Base-by-base conservation (phyloP, 2,329 filamentous ascomycete genomes). In the Xylaria sp. region DNA sequence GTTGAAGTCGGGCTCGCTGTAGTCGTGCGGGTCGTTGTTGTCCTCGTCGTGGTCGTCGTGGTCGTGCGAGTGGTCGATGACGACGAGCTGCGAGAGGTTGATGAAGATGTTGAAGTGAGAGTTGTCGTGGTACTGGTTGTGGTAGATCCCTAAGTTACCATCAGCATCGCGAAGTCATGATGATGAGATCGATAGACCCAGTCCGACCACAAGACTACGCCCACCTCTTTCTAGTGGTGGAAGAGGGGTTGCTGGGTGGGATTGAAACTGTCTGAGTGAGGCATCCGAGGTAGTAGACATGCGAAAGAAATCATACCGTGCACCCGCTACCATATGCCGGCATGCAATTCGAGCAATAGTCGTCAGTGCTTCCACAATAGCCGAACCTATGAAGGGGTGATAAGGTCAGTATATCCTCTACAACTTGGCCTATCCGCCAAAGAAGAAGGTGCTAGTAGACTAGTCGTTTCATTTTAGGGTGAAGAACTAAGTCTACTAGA, bases 281-380 rank as follows among this genome's bases (percentile, higher is more conserved):
- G 25, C 9, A 12, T n/a, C 44, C 9, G n/a, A n/a, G 12, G 39
- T 31, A 44, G n/a, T 9, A 31, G 28, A 20, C 23, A 41, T 48
- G 28, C 8, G 34, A 44, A 70, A 60, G 34, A 44, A 70, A 60
- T 69, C 68, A 65, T 75, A 72, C 74, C 74, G 73, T 70, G 72
- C 75, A 77, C 52, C 77, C 74, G 44, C 75, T 75, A 63, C 78
- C 79, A 59, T 78, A 80, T 1, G n/a, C 73, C 8, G 74, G 67
- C 71, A 83, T 82, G 69, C 82, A 84, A 12, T 68, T 73, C 34
- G 76, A 76, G 72, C 82, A 84, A 68, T 84, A 80, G 44, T 79
- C 80, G n/a, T 75, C 75, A 1, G 79, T 79, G 23, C 74, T 75
- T 51, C 84, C 82, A 72, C 82, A 84, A 73, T 68, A 82, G 34